Base-by-base conservation (phyloP, 306 rosid species). In the Castanopsis chinensis region DNA sequence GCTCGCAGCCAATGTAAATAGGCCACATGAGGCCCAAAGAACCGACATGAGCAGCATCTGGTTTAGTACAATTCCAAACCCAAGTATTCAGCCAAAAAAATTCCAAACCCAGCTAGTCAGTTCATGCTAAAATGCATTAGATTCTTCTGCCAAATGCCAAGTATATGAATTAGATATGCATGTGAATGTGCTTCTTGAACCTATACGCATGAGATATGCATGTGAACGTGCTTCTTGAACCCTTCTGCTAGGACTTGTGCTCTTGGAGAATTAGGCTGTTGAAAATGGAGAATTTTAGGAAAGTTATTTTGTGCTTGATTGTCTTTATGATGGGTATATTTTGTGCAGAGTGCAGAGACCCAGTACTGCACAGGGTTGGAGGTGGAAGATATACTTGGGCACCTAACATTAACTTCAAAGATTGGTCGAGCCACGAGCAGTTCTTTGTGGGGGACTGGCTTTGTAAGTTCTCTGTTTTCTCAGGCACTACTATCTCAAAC, bases 381-480 rank as follows among this genome's bases (percentile, higher is more conserved):
- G 96, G 96, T 54, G 96, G 92, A 83, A 81, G 81, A 54, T 72
- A 15, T 20, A 83, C 81, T 12, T 89, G 93, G 93, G 49, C 35
- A 19, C 90, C 85, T 20, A 19, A 76, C n/a, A n/a, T 71, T 61
- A 87, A 86, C 88, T 80, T 86, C 81, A 84, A 86, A 5, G 63
- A 81, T 0, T 89, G 93, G 96, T 76, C 88, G 3, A 82, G 54
- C 49, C 72, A 73, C 52, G 88, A 91, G 52, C 82, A 76, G 23
- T 88, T 91, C 80, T 87, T 82, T 57, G 77, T 69, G 71, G 92
- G 87, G 65, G 93, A 91, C 74, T 91, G 92, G 93, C 76, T 91
- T 12, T 89, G 93, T 91, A 86, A 72, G 90, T 51, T 43, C 33
- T 7, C 53, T 1, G 17, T 3, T 3, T 58, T 20, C 11, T 20